A percentile compares a stretch with the other conserved stretches of the same genome.
These are phyloP conservation scores for Ogataea hybrid DNA, from an alignment of 1,139 yeast genomes.

Conservation along the genomic window DNA sequence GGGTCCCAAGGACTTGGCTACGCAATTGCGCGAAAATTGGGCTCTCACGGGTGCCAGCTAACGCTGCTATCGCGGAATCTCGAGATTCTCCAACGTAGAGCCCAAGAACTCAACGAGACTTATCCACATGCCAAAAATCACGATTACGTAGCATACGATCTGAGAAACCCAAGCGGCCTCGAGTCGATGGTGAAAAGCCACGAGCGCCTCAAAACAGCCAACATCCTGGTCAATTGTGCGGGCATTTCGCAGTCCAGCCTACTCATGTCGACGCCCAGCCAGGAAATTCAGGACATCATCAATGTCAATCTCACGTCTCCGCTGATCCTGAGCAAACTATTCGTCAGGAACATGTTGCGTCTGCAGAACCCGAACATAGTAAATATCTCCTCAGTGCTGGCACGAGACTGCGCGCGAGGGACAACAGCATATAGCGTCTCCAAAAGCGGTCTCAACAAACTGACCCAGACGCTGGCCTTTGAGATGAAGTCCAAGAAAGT, in stretches of 20 bases:
- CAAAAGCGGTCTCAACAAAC: slow-evolving; percentile 74
- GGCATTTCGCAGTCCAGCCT: slow-evolving; percentile 70
- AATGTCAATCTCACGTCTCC: slow-evolving; percentile 66
- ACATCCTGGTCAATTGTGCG: slow-evolving; percentile 73
- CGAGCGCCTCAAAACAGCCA: slow-evolving; percentile 25
- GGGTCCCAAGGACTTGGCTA: slow-evolving; percentile 85
- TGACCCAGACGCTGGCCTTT: slow-evolving; percentile 58
- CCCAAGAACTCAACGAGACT: slow-evolving; percentile 36
- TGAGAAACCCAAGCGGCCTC: slow-evolving; percentile 35
- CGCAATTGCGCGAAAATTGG: slow-evolving; percentile 57
- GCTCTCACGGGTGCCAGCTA: slow-evolving; percentile 60
- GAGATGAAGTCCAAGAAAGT: slow-evolving; percentile 55
- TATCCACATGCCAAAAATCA: slow-evolving; percentile 40
- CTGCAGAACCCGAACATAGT: slow-evolving; percentile 41
- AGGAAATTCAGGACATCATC: slow-evolving; percentile 48
- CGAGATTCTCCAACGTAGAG: slow-evolving; percentile 36
- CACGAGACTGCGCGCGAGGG: slow-evolving; percentile 51
- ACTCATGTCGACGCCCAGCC: slow-evolving; percentile 43
- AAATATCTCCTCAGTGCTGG: slow-evolving; percentile 74
- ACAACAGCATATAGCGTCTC: slow-evolving; percentile 76
- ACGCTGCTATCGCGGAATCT: slow-evolving; percentile 59
- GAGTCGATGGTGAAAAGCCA: slow-evolving; percentile 17
- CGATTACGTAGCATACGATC: slow-evolving; percentile 49
- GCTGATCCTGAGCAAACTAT: slow-evolving; percentile 52
- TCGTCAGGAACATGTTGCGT: slow-evolving; percentile 48